Base-by-base conservation (phyloP, 495 filamentous ascomycete species). In the Trichoderma orchidacearum region DNA sequence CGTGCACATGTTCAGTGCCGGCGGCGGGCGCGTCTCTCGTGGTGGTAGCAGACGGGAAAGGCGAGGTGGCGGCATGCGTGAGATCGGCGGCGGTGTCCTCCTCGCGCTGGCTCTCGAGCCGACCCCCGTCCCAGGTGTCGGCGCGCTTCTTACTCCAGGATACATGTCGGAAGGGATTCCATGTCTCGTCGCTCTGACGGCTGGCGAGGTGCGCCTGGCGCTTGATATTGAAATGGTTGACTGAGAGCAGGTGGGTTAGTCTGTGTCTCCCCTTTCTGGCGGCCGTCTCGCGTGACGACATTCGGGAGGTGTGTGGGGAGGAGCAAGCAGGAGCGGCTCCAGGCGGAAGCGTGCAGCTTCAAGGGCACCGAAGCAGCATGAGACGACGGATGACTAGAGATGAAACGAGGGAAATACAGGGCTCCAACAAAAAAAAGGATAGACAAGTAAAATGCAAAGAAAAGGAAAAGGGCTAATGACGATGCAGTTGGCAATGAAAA, bases 131-230 rank as follows among this genome's bases (percentile, higher is more conserved):
- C 56, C 59, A 62, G 18, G 60, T 64, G 21, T 58, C 25, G 34
- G 32, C 11, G 23, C 35, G 31, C 30, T 3, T 31, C 3, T 5
- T 32, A 23, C 54, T 53, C 55, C 53, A 68, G 21, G 58, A 51
- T n/a, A 65, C 63, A 25, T 63, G 64, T 18, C 63, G 59, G 51
- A 71, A 72, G 11, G 67, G 67, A 56, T 71, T 72, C 27, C 28
- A 67, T 51, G 23, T 53, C 11, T 64, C 63, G 34, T 60, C 58
- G 23, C 62, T 63, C 28, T 62, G 54, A 25, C 69, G 63, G 18
- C 65, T 61, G 59, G 67, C 38, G 30, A 51, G 57, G 51, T 71
- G 68, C 27, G 70, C 70, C 53, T 61, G 56, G 4, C 59, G 58
- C 59, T 62, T 69, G 55, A 69, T 62, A 30, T 63, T 65, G 30